Evolutionary conservation across 768 basidiomycete genomes (phyloP).

Genomic region (Tricholoma saponaceum): DNA sequence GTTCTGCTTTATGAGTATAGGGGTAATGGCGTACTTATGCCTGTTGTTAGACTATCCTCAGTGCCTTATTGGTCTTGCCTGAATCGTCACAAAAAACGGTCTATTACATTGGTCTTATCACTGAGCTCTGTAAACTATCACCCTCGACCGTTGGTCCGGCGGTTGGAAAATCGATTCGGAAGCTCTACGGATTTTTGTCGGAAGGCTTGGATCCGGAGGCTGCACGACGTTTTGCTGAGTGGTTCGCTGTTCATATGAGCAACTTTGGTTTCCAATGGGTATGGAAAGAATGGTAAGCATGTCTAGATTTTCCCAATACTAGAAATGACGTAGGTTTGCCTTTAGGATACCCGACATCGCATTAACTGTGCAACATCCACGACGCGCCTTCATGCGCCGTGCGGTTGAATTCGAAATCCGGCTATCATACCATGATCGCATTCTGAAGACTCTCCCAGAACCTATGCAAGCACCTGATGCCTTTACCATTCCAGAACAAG

Average conservation of each 20-base stretch:
- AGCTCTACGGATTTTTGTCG: slow-evolving; percentile 72
- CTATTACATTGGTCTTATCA: slow-evolving; percentile 86
- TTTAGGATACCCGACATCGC: slow-evolving; percentile 82
- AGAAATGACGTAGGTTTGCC: background rate
- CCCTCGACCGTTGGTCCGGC: slow-evolving; percentile 92
- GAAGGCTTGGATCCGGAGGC: slow-evolving; percentile 88
- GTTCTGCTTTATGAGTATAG: slow-evolving; percentile 6
- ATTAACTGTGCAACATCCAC: slow-evolving; percentile 75
- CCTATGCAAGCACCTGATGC: slow-evolving; percentile 67
- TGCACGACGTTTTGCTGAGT: slow-evolving; percentile 80
- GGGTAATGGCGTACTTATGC: slow-evolving; percentile 2
- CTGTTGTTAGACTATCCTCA: slow-evolving; percentile 59
- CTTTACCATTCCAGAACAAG: slow-evolving; percentile 59
- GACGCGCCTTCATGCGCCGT: slow-evolving; percentile 81
- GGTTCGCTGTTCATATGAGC: slow-evolving; percentile 95
- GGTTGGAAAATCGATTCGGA: slow-evolving; percentile 92
- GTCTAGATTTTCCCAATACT: background rate
- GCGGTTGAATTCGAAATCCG: slow-evolving; percentile 88
- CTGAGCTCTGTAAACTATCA: slow-evolving; percentile 92
- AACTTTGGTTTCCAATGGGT: slow-evolving; percentile 99
- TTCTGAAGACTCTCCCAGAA: slow-evolving; percentile 84
- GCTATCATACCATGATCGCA: slow-evolving; percentile 89
- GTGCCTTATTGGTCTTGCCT: slow-evolving; percentile 72
- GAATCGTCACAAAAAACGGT: slow-evolving; percentile 71
- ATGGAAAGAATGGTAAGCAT: slow-evolving; percentile 94